phyloP scores from a whole-genome alignment of 257 asterid species.

The Lycium ferocissimum region DNA sequence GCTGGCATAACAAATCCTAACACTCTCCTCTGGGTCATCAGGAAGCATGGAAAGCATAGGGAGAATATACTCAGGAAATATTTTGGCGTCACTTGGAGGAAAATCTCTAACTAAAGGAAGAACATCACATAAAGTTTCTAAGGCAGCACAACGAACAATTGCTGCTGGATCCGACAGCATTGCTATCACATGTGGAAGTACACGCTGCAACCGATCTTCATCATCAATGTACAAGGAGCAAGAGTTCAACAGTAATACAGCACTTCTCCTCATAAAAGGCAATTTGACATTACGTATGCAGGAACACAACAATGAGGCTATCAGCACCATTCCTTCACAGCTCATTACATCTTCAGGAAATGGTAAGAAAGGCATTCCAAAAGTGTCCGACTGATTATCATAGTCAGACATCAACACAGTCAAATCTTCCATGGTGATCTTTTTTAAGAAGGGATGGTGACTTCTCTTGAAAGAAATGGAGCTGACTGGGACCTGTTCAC shows the following conservation, averaged over 20 bases:
- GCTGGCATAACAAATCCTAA: conserved; percentile 96
- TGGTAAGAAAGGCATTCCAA: conserved; percentile 91
- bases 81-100: conserved; percentile 99
- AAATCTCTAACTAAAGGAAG: conserved; percentile 95
- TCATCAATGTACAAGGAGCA: conserved; percentile 93
- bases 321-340: conserved; percentile 89
- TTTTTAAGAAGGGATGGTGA: conserved; percentile 85
- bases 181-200: conserved; percentile 96
- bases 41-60: conserved; percentile 83
- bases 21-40: conserved; percentile 99
- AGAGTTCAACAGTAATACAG: conserved; percentile 88
- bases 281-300: conserved; percentile 94
- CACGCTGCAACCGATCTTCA: conserved; percentile 93
- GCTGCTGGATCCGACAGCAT: conserved; percentile 98
- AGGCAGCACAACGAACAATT: conserved; percentile 96
- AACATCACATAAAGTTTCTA: conserved; percentile 94
- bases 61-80: conserved; percentile 95
- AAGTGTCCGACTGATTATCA: conserved; percentile 91
- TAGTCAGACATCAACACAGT: conserved; percentile 67
- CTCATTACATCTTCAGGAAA: conserved; percentile 85
- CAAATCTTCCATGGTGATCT: conserved; percentile 72
- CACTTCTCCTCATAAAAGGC: conserved; percentile 94
- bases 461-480: conserved; percentile 75
- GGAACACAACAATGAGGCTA: conserved; percentile 95
- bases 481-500: conserved; percentile 76